Evolutionary conservation across 352 stramenopile species (phyloP), one percentile per base, ranked within the genome.

Genomic region (Pythium grandisporangium): DNA sequence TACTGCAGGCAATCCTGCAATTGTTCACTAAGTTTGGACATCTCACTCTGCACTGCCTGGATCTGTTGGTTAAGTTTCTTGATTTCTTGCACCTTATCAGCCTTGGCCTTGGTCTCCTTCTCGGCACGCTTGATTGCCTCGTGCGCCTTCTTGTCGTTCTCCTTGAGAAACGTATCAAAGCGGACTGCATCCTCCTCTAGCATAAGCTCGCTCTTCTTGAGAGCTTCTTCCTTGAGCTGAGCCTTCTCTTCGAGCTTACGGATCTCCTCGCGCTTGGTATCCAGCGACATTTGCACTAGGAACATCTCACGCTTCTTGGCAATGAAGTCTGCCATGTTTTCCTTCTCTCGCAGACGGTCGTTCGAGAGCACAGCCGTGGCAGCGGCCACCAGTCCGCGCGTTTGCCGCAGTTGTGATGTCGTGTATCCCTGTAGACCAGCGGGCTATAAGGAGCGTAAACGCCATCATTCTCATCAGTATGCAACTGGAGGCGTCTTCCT

Each of bases 221-320:
- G 66, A 4, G 87, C 93, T 48, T 98, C 86, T 42, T 98, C 91
- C 38, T 98, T 98, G 14, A 96, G 63, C 53, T 95, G 78, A 14
- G 91, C 91, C 56, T 97, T 98, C 53, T 97, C 90, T 58, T 98
- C 88, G 4, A 98, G 81, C 61, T 97, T 98, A 23, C 87, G 73
- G 46, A 98, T 98, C 65, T 98, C 93, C 53, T 97, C 93, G 12
- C 89, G 77, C 62, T 98, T 98, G 21, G 89, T 98, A 55, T 98
- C 91, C 6, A 98, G 72, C 19, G 84, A 94, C 84, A 98, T 97
- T 46, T 93, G 92, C 16, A 98, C 84, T 1, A 98, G 72, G 51
- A 98, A 98, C 90, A 98, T 98, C 53, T 98, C 92, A 10, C 88
- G 75, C 64, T 98, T 98, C 71, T 98, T 98, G 6, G 78, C 75